These are phyloP conservation scores for Salvia splendens DNA, from an alignment of 257 asterid genomes.

Conservation along the genomic window DNA sequence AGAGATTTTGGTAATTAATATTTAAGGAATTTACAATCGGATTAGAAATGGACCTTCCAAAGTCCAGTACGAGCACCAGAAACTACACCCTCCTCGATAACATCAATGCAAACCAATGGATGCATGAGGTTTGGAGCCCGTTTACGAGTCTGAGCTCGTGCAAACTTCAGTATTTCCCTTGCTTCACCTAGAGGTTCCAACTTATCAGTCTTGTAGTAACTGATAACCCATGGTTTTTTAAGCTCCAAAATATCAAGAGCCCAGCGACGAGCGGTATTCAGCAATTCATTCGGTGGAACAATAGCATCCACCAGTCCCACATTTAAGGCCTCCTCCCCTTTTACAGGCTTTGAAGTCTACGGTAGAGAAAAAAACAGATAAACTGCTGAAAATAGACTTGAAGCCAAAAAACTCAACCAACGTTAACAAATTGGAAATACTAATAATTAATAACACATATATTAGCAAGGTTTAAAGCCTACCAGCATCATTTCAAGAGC, in stretches of 20 bases:
- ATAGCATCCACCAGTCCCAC: slow-evolving; percentile 93
- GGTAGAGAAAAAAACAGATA: slow-evolving; percentile 25
- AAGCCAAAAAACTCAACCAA: neutral
- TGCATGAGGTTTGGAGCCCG: slow-evolving; percentile 88
- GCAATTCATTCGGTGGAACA: slow-evolving; percentile 64
- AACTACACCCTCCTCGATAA: slow-evolving; percentile 83
- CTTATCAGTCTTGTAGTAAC: slow-evolving; percentile 77
- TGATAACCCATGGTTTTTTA: slow-evolving; percentile 77
- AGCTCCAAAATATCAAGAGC: slow-evolving; percentile 81
- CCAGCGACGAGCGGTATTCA: slow-evolving; percentile 78
- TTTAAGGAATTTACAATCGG: slow-evolving; percentile 19
- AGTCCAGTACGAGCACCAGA: slow-evolving; percentile 90
- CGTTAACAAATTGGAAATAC: slow-evolving; percentile 5
- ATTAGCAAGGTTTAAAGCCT: slow-evolving; percentile 34
- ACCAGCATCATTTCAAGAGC: slow-evolving; percentile 98
- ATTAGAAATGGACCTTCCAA: slow-evolving; percentile 60
- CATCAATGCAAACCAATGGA: slow-evolving; percentile 88
- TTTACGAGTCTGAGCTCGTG: slow-evolving; percentile 81
- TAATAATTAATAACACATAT: neutral
- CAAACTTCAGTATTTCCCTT: slow-evolving; percentile 81
- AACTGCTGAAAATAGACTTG: neutral
- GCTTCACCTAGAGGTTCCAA: slow-evolving; percentile 88
- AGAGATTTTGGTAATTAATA: neutral
- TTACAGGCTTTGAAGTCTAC: slow-evolving; percentile 85
- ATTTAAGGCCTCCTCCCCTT: slow-evolving; percentile 83